These are phyloP conservation scores for Lactifluus volemus DNA, from an alignment of 768 basidiomycete species.

Conservation along the genomic window DNA sequence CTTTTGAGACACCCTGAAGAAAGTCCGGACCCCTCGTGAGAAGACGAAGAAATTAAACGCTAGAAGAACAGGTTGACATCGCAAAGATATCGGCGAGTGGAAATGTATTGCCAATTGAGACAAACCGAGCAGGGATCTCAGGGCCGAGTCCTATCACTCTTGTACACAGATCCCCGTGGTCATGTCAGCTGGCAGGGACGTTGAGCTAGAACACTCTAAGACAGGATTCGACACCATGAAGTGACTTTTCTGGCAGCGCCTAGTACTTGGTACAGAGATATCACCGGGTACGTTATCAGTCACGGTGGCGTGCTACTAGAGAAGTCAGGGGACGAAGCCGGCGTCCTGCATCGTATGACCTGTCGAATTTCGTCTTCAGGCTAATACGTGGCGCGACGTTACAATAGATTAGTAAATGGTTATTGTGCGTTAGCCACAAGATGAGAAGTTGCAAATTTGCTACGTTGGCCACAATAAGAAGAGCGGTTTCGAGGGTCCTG, in stretches of 20 bases:
- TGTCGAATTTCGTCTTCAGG: background rate
- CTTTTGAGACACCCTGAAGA: background rate
- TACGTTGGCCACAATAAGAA: background rate
- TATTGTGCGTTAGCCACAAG: background rate
- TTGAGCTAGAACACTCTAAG: background rate
- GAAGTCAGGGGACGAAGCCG: background rate
- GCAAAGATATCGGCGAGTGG: conserved; percentile 33
- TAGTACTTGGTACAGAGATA: no score
- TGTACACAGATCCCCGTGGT: background rate
- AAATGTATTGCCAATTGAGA: conserved; percentile 24
- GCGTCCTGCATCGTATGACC: background rate
- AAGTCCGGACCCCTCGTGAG: background rate
- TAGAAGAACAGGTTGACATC: conserved; percentile 26
- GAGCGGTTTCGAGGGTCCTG: background rate
- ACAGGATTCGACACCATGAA: background rate
- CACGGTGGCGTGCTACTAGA: background rate
- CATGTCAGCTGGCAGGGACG: background rate
- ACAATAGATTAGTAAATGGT: background rate
- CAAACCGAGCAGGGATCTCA: conserved; percentile 13
- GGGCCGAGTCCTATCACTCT: background rate
- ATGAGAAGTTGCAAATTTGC: background rate
- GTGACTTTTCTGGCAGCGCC: background rate
- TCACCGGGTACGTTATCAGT: no score
- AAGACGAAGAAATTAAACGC: conserved; percentile 26
- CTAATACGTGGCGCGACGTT: background rate